phyloP scores from a whole-genome alignment of 2,329 filamentous ascomycete species.

The Botryosphaeria dothidea region DNA sequence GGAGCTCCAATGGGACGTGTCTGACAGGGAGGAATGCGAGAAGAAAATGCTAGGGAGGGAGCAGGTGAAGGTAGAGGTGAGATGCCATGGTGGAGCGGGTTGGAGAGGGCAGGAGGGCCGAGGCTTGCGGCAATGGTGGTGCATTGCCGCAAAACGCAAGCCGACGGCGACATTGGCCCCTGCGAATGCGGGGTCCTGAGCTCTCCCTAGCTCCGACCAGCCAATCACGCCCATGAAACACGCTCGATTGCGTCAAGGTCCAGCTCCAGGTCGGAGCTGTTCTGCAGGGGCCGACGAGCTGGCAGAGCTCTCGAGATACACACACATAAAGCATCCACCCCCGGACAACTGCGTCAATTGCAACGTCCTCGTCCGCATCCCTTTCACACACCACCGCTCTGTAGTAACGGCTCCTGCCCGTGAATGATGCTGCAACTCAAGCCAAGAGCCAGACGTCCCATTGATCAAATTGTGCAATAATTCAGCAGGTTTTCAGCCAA shows the following conservation, averaged over 20 bases:
- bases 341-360: background rate
- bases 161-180: background rate
- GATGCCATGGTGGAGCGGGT: background rate
- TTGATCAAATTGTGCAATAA: no score
- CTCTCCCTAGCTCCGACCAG: background rate
- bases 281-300: background rate
- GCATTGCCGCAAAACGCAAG: slow-evolving; percentile 11
- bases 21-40: background rate
- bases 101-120: background rate
- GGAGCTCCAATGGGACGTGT: background rate
- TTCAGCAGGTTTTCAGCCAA: no score
- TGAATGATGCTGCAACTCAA: no score
- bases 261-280: background rate
- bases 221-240: background rate
- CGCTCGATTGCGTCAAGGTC: background rate
- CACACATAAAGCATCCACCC: no score
- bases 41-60: background rate
- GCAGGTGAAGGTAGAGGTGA: background rate
- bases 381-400: no score
- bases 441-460: no score
- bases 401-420: no score
- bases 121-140: background rate
- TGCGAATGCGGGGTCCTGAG: background rate
- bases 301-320: background rate
- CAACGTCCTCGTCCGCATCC: no score